Evolutionary conservation across 192 early-diverging fungal species (phyloP).

Genomic region (Backusella westeae): DNA sequence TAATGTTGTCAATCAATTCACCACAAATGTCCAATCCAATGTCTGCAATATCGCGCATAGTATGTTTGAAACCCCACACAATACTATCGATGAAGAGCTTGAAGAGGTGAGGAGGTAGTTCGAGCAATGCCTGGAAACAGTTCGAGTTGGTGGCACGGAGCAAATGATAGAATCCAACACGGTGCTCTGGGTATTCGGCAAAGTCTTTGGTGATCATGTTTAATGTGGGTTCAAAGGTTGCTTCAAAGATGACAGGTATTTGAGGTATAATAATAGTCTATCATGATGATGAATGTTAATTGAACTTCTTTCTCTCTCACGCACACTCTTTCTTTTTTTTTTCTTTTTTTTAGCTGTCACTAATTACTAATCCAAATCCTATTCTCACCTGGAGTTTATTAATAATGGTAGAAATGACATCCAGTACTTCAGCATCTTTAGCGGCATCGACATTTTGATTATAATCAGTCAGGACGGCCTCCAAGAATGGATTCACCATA

Average conservation of each 20-base stretch:
- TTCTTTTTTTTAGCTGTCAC: background rate
- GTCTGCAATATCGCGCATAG: constrained; percentile 96
- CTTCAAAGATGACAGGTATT: constrained; percentile 84
- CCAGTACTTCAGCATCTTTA: constrained; percentile 96
- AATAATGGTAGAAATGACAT: constrained; percentile 87
- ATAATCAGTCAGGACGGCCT: constrained; percentile 89
- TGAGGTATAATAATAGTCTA: constrained; percentile 77
- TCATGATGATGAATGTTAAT: background rate
- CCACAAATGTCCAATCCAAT: constrained; percentile 80
- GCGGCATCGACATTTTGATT: constrained; percentile 85
- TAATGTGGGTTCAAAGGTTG: constrained; percentile 93
- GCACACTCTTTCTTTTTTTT: no score
- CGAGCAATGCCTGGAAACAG: constrained; percentile 89
- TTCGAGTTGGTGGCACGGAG: constrained; percentile 85
- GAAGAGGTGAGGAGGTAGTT: constrained; percentile 80
- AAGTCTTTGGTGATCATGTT: constrained; percentile 99
- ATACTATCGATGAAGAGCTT: constrained; percentile 92
- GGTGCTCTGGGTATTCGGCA: constrained; percentile 95
- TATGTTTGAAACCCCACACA: constrained; percentile 99
- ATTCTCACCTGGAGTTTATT: constrained; percentile 50
- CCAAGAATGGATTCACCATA: constrained; percentile 88
- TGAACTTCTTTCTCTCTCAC: no score
- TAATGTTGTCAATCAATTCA: constrained; percentile 87
- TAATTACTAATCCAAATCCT: no score
- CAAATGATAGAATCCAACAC: constrained; percentile 91